Conservation (phyloP, 2,329 filamentous ascomycete genomes). For the Dothideomycetes sp. region DNA sequence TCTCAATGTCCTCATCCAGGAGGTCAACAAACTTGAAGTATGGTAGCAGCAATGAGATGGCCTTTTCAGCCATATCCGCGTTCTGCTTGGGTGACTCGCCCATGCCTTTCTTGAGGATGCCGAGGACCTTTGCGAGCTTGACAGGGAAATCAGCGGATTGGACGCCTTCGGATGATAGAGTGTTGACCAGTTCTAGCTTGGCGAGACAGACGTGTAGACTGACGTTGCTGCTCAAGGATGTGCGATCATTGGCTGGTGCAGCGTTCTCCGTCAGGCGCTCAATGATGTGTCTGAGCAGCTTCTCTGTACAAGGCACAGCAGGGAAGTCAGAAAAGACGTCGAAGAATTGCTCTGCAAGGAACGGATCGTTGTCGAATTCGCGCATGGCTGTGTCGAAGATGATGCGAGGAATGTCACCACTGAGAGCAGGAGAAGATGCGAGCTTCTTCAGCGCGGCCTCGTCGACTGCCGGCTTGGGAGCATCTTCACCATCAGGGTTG, state of each 20-base stretch:
- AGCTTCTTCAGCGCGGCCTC: constrained; percentile 53
- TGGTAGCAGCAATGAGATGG: constrained; percentile 42
- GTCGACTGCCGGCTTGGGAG: constrained; percentile 39
- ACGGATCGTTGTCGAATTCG: constrained; percentile 56
- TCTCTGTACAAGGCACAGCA: constrained; percentile 53
- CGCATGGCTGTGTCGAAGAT: constrained; percentile 82
- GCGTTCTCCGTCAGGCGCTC: constrained; percentile 41
- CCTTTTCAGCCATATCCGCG: constrained; percentile 34
- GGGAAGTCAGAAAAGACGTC: constrained; percentile 65
- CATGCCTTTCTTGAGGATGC: constrained; percentile 48
- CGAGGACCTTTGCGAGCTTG: constrained; percentile 57
- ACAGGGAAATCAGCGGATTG: constrained; percentile 49
- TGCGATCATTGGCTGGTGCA: constrained; percentile 39
- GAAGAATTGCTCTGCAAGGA: constrained; percentile 68
- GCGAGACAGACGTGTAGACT: constrained; percentile 60
- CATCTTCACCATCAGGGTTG: constrained; percentile 43
- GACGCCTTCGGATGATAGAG: constrained; percentile 51
- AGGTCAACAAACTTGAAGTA: constrained; percentile 34
- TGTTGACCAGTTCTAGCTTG: constrained; percentile 58
- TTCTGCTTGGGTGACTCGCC: constrained; percentile 28
- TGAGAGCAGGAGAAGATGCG: constrained; percentile 67
- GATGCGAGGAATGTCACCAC: constrained; percentile 86
- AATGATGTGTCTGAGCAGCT: constrained; percentile 66
- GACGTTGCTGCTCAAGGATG: constrained; percentile 48
- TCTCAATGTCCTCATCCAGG: constrained; percentile 45